These are phyloP conservation scores for Saccharum spontaneum DNA, from an alignment of 176 grass and related monocot genomes.

Conservation along the genomic window DNA sequence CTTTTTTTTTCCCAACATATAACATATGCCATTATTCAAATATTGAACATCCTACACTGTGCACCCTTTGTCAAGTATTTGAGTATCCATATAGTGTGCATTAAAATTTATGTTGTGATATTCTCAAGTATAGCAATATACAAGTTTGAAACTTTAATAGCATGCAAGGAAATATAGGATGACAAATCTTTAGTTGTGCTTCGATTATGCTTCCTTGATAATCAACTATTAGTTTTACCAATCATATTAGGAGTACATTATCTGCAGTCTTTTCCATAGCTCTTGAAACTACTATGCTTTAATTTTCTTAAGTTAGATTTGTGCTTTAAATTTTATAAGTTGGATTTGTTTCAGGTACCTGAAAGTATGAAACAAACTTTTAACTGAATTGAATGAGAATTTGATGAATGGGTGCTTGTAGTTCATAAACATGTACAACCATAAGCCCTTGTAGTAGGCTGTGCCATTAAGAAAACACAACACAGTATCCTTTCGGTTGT, in stretches of 20 bases:
- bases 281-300: no score
- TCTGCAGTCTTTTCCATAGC: neutral
- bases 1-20: neutral
- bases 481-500: no score
- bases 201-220: neutral
- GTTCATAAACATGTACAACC: no score
- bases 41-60: neutral
- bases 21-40: neutral
- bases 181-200: neutral
- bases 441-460: no score
- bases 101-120: neutral
- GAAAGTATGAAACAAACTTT: no score
- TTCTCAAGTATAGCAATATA: neutral
- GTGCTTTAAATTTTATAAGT: no score
- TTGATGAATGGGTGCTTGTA: no score
- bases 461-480: no score
- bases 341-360: no score
- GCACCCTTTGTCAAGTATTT: neutral
- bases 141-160: neutral
- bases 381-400: no score
- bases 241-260: neutral
- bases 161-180: no score
- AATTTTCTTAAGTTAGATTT: no score
- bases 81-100: neutral
- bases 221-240: neutral